Evolutionary conservation across 139 green algal genomes (phyloP), one percentile per base, ranked within the genome.

Genomic region (Micractinium sp.): DNA sequence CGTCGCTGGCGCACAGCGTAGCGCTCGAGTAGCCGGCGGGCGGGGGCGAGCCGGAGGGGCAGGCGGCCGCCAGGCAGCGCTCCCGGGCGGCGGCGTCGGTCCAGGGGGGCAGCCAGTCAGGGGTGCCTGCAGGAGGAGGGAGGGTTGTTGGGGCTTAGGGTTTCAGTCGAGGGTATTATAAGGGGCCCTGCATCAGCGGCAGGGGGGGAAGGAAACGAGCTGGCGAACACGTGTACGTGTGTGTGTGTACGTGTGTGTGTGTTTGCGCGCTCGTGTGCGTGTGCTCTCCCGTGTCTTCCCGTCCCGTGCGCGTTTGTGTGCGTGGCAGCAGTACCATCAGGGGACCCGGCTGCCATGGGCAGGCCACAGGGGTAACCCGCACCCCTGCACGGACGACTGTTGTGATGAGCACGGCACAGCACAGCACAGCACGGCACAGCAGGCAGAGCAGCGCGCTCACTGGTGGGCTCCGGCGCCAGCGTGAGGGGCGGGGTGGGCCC

Each of bases 61-160:
- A 86, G n/a, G n/a, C 60, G 16, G 81, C 81, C 16, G 7, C 23
- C 39, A 86, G 41, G 3, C 29, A 71, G 81, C 47, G 47, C 35
- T 47, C 9, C 16, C 81, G 81, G 41, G 66, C 67, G 33, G 56
- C 81, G 31, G 56, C n/a, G 83, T 87, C 71, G 38, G 35, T 69
- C 83, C 83, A 87, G 67, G 83, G 83, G 29, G 83, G 83, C 38
- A 87, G 83, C 83, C 83, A 87, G 66, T 41, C 83, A 23, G 83
- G 83, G 29, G 76, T 74, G 67, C 13, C 83, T 87, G 83, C 67
- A 81, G 27, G 61, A 20, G 67, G 35, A 31, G 82, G 35, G 33
- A 1, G 20, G 15, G n/a, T 3, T 19, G 53, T 23, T n/a, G 81
- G 35, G 14, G 81, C 20, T 12, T 25, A 71, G 63, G 20, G 22